Evolutionary conservation across 148 eudicot species (phyloP).

Genomic region (Silene conica): DNA sequence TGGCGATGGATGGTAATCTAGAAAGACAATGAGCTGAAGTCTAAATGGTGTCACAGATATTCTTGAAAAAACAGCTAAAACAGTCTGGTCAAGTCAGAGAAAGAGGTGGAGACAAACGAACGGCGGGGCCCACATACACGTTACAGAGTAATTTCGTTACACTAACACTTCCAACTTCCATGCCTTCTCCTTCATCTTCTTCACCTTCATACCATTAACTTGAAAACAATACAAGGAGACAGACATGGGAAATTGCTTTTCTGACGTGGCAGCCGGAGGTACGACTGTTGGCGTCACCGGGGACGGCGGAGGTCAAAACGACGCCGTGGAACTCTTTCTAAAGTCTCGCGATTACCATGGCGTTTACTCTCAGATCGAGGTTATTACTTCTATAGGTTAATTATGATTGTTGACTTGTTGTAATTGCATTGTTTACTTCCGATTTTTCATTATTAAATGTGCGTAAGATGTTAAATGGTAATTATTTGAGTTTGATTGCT

Average conservation of each 20-base stretch:
- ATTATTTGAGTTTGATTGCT: neutral
- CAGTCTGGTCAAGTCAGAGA: neutral
- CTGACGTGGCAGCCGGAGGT: slow-evolving; percentile 67
- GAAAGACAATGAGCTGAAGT: too few relatives aligned
- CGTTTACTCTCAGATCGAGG: slow-evolving; percentile 92
- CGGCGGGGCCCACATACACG: slow-evolving; percentile 14
- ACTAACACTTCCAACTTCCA: slow-evolving; percentile 6
- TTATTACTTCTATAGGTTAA: slow-evolving; percentile 8
- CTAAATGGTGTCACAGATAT: too few relatives aligned
- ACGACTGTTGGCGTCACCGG: slow-evolving; percentile 65
- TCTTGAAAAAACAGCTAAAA: neutral
- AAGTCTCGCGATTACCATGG: slow-evolving; percentile 64
- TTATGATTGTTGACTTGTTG: neutral
- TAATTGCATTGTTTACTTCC: neutral
- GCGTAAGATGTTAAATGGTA: neutral
- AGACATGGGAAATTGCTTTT: slow-evolving; percentile 88
- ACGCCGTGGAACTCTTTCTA: slow-evolving; percentile 68
- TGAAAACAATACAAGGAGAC: neutral
- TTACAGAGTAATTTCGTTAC: neutral
- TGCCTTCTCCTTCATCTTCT: slow-evolving; percentile 5
- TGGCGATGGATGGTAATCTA: too few relatives aligned
- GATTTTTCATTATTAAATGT: too few relatives aligned
- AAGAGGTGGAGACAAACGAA: neutral
- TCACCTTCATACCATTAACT: neutral
- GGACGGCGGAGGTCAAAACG: slow-evolving; percentile 54